Evolutionary conservation across 306 rosid genomes (phyloP).

Genomic region (Dalbergia oliveri): DNA sequence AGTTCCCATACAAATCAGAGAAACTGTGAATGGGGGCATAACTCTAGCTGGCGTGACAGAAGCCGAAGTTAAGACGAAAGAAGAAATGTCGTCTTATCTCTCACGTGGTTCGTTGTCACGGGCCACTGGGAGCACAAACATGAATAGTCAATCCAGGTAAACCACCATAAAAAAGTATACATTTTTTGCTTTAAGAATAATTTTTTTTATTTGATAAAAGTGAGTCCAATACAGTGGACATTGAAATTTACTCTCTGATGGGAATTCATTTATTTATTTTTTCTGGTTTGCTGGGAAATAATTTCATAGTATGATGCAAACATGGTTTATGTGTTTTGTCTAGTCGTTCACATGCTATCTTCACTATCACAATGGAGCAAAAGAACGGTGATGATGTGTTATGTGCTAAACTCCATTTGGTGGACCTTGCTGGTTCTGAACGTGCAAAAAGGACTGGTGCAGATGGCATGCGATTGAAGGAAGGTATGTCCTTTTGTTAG

Average conservation of each 20-base stretch:
- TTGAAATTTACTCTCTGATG: conserved; percentile 34
- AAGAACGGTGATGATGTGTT: conserved; percentile 88
- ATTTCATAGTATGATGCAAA: conserved; percentile 15
- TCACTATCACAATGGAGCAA: conserved; percentile 93
- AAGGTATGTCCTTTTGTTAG: conserved; percentile 65
- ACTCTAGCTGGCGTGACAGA: conserved; percentile 96
- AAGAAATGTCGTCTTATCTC: conserved; percentile 90
- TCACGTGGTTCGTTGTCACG: conserved; percentile 86
- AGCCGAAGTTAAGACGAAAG: conserved; percentile 86
- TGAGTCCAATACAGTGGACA: neutral
- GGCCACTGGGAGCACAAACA: conserved; percentile 96
- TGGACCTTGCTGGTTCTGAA: conserved; percentile 98
- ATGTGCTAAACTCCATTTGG: conserved; percentile 89
- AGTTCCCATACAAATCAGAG: conserved; percentile 93
- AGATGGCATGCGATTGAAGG: conserved; percentile 95
- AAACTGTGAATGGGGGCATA: conserved; percentile 91
- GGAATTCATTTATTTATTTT: neutral
- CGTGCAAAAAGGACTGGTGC: conserved; percentile 97
- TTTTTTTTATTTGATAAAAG: neutral
- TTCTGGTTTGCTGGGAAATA: conserved; percentile 33
- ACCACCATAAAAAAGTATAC: neutral
- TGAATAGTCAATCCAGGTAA: conserved; percentile 98
- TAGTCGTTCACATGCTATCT: conserved; percentile 98
- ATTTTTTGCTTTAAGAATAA: neutral
- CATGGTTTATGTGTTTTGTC: conserved; percentile 32